These are phyloP conservation scores for Teratosphaeria destructans DNA, from an alignment of 2,329 filamentous ascomycete species.

Conservation along the genomic window DNA sequence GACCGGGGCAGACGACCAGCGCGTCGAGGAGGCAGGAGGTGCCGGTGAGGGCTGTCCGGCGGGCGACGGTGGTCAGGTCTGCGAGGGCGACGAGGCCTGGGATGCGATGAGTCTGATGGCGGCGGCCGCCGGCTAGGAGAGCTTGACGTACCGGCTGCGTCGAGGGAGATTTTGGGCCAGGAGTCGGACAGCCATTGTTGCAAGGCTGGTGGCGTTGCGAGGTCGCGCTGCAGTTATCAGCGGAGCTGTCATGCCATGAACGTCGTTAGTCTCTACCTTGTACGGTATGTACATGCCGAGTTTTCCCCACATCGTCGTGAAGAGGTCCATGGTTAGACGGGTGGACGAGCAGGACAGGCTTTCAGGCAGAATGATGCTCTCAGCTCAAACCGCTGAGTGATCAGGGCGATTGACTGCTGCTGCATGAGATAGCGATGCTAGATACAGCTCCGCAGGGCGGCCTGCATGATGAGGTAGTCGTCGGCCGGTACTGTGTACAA, in stretches of 20 bases:
- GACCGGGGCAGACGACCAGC: slow-evolving; percentile 48
- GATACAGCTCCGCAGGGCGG: too few relatives aligned
- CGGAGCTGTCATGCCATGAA: neutral
- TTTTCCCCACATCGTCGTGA: neutral
- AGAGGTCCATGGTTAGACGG: neutral
- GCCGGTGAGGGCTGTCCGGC: slow-evolving; percentile 47
- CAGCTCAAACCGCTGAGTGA: neutral
- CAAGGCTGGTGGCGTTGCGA: neutral
- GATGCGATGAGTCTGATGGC: neutral
- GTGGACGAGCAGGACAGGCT: neutral
- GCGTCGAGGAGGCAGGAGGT: slow-evolving; percentile 47
- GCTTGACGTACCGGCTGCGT: slow-evolving; percentile 18
- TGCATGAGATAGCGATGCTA: too few relatives aligned
- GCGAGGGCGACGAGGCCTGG: slow-evolving; percentile 50
- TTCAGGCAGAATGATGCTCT: neutral
- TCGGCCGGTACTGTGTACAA: too few relatives aligned
- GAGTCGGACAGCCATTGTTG: neutral
- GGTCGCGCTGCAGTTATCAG: neutral
- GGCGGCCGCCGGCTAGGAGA: too few relatives aligned
- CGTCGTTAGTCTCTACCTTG: neutral
- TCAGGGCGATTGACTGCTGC: too few relatives aligned
- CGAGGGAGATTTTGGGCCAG: slow-evolving; percentile 6
- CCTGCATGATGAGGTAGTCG: too few relatives aligned
- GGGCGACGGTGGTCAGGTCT: slow-evolving; percentile 46
- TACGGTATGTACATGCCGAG: neutral